Conservation (phyloP, 2,329 filamentous ascomycete species). For the Claviceps citrina region DNA sequence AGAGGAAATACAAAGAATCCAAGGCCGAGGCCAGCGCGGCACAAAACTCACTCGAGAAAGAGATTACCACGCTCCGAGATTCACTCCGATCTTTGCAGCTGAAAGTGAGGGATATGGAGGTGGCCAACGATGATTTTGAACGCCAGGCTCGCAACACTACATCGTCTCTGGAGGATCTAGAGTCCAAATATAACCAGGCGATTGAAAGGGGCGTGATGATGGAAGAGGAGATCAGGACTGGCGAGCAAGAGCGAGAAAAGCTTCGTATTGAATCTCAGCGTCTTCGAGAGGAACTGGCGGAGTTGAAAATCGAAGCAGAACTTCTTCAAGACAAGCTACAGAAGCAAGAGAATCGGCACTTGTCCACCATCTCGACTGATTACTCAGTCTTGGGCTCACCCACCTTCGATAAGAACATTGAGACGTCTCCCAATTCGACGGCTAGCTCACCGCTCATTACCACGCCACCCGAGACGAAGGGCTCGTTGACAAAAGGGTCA, state of each 20-base stretch:
- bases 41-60: slow-evolving; percentile 80
- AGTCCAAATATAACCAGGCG: slow-evolving; percentile 89
- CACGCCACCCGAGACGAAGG: slow-evolving; percentile 64
- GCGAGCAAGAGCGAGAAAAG: slow-evolving; percentile 79
- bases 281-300: slow-evolving; percentile 76
- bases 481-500: slow-evolving; percentile 38
- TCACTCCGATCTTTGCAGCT: slow-evolving; percentile 67
- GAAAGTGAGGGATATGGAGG: slow-evolving; percentile 83
- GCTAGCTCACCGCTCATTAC: slow-evolving; percentile 79
- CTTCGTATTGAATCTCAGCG: slow-evolving; percentile 84
- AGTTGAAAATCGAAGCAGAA: slow-evolving; percentile 87
- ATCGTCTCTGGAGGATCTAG: slow-evolving; percentile 88
- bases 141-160: slow-evolving; percentile 89
- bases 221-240: slow-evolving; percentile 83
- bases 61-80: slow-evolving; percentile 84
- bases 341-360: slow-evolving; percentile 45
- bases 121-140: slow-evolving; percentile 96
- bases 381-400: slow-evolving; percentile 52
- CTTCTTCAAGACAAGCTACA: slow-evolving; percentile 89
- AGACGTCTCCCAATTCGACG: slow-evolving; percentile 65
- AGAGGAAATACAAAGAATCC: slow-evolving; percentile 93
- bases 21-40: slow-evolving; percentile 75
- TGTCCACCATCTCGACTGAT: slow-evolving; percentile 45
- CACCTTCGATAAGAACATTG: slow-evolving; percentile 55
- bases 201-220: slow-evolving; percentile 87